phyloP scores from a whole-genome alignment of 805 yeast genomes.

The Suhomyces pyralidae region DNA sequence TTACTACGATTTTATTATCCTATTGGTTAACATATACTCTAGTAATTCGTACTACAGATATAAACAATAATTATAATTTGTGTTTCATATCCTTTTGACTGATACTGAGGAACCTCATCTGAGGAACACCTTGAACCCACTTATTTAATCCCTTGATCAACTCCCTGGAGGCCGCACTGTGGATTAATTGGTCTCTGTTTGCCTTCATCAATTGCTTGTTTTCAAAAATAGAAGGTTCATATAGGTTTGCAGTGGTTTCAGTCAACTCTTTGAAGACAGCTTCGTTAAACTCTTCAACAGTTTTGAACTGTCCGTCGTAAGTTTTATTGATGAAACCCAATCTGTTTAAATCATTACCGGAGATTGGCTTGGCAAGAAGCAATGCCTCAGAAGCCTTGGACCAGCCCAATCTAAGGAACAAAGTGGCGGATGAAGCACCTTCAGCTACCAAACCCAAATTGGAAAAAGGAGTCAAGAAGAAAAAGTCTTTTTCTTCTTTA shows the following conservation, averaged over 20 bases:
- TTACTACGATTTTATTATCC: not conserved
- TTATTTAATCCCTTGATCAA: constrained; percentile 63
- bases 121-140: constrained; percentile 76
- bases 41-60: not conserved
- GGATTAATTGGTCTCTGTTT: constrained; percentile 37
- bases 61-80: constrained; percentile 43
- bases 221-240: constrained; percentile 41
- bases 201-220: constrained; percentile 46
- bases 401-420: constrained; percentile 68
- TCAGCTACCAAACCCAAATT: constrained; percentile 81
- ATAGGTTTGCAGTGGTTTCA: constrained; percentile 40
- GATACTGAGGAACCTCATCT: constrained; percentile 56
- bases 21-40: not conserved
- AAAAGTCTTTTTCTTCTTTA: constrained; percentile 53
- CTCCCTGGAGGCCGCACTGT: constrained; percentile 61
- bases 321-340: constrained; percentile 63
- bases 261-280: constrained; percentile 33
- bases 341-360: constrained; percentile 52
- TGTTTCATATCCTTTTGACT: constrained; percentile 55
- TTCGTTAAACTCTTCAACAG: constrained; percentile 44
- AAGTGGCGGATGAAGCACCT: constrained; percentile 69
- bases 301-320: constrained; percentile 36
- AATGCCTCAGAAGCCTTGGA: constrained; percentile 72
- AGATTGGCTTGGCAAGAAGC: constrained; percentile 63
- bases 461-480: constrained; percentile 71